Conservation (phyloP, 75 land plant species). For the Selaginella moellendorffii region DNA sequence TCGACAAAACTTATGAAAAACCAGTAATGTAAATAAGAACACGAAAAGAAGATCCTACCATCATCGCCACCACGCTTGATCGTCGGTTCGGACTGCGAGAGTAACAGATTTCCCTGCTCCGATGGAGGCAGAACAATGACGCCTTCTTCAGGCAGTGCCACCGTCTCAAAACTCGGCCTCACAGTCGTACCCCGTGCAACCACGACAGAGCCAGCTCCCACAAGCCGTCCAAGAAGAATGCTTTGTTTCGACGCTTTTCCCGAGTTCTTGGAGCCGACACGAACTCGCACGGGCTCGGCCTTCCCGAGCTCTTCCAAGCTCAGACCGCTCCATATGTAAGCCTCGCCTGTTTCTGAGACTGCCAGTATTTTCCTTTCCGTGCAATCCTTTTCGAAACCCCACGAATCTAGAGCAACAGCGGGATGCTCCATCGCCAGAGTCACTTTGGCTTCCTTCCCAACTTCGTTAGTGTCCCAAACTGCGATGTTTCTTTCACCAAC, state of each 20-base stretch:
- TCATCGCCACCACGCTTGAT: constrained; percentile 12
- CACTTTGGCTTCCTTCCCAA: constrained; percentile 32
- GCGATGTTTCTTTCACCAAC: constrained; percentile 69
- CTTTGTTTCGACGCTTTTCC: not conserved
- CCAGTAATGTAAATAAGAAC: too few relatives aligned
- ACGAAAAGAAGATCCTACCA: not conserved
- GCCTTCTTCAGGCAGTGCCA: constrained; percentile 31
- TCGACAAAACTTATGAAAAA: not conserved
- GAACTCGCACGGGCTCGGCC: constrained; percentile 44
- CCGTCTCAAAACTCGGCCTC: constrained; percentile 62
- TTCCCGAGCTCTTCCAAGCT: constrained; percentile 40
- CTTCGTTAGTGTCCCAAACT: constrained; percentile 52
- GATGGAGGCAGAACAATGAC: constrained; percentile 27
- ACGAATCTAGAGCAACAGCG: constrained; percentile 52
- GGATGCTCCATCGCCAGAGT: constrained; percentile 81
- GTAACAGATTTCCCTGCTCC: constrained; percentile 41
- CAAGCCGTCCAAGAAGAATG: not conserved
- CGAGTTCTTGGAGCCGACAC: not conserved
- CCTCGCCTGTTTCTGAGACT: constrained; percentile 70
- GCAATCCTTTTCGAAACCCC: constrained; percentile 17
- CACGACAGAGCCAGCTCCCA: constrained; percentile 22
- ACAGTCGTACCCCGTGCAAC: constrained; percentile 56
- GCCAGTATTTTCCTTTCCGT: constrained; percentile 40
- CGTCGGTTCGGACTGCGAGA: constrained; percentile 8
- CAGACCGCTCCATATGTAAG: constrained; percentile 58